Evolutionary conservation across 768 basidiomycete species (phyloP).

Genomic region (Crassisporium funariophilum): DNA sequence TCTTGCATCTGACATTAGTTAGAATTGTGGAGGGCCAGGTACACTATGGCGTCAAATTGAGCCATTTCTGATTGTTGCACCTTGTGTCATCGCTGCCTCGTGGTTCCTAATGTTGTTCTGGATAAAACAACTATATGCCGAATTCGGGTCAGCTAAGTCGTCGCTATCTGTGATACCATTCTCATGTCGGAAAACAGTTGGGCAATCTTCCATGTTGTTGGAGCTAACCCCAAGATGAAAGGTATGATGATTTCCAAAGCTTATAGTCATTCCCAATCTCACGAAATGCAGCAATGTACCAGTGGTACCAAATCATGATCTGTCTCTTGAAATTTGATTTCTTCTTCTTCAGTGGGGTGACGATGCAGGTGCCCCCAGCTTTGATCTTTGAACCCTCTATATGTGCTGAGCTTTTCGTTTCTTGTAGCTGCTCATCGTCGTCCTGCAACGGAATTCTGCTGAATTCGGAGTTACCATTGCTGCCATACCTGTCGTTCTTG

Average conservation of each 20-base stretch:
- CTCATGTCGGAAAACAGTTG: slow-evolving; percentile 49
- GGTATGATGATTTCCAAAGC: slow-evolving; percentile 43
- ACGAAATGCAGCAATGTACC: slow-evolving; percentile 75
- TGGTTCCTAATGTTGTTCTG: slow-evolving; percentile 71
- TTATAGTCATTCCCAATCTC: slow-evolving; percentile 8
- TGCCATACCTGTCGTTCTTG: slow-evolving; percentile 78
- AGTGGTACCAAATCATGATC: slow-evolving; percentile 84
- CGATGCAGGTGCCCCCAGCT: slow-evolving; percentile 65
- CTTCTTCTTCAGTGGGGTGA: slow-evolving; percentile 85
- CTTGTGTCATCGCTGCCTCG: slow-evolving; percentile 65
- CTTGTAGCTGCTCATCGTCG: slow-evolving; percentile 75
- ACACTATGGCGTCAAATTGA: slow-evolving; percentile 62
- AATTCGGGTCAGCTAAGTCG: slow-evolving; percentile 72
- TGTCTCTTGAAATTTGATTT: slow-evolving; percentile 91
- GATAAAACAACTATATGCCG: slow-evolving; percentile 69
- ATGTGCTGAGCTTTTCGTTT: not conserved
- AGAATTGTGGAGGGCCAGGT: slow-evolving; percentile 52
- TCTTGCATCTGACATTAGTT: slow-evolving; percentile 2
- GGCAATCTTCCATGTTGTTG: slow-evolving; percentile 90
- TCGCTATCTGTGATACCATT: not conserved
- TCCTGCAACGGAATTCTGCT: slow-evolving; percentile 59
- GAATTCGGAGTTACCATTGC: slow-evolving; percentile 84
- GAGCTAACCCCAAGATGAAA: slow-evolving; percentile 84
- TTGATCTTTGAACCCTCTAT: not conserved
- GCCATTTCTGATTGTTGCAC: slow-evolving; percentile 73